Evolutionary conservation across 345 rosid species (phyloP), one percentile per base, ranked within the genome.

Genomic region (Lepidium didymum): DNA sequence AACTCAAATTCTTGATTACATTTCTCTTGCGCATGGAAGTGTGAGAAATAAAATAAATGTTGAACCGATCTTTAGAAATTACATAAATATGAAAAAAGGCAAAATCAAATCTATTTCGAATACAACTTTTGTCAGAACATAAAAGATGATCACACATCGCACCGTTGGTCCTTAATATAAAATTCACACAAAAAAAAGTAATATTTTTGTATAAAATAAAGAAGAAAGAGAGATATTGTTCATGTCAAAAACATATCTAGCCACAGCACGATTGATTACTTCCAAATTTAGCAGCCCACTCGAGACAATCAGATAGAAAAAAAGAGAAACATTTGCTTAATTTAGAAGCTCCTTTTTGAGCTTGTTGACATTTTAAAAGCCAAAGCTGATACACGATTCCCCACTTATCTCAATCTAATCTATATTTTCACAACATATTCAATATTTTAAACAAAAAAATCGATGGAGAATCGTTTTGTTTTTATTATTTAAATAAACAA

Each of bases 331-430:
- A 61, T 44, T 74, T 74, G 69, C 78, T 74, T 61, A 53, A 45
- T 67, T 18, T 74, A 54, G 78, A 74, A 74, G 73, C 53, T 67
- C 64, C 45, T 46, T 65, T 73, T 65, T 34, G 49, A 50, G 36
- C 49, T 59, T 73, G 77, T 73, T 73, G 77, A 66, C 72, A 51
- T 73, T 66, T 34, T 42, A 67, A 74, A 74, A 68, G 69, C 68
- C 64, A 61, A 67, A 74, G 64, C 51, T 60, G 73, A 73, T 44
- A 58, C 78, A 74, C 69, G 73, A 67, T 67, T 66, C 78, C 56
- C 73, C 78, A 74, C 68, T 59, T 59, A 50, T 35, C 11, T 65
- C 37, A 23, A 71, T 61, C 38, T 10, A 53, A 62, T 54, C 43
- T 56, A 13, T 11, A 33, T 54, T 37, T 40, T 42, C 14, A 33